Evolutionary conservation across 2,329 filamentous ascomycete genomes (phyloP).

Genomic region (Chaetomium globosum): DNA sequence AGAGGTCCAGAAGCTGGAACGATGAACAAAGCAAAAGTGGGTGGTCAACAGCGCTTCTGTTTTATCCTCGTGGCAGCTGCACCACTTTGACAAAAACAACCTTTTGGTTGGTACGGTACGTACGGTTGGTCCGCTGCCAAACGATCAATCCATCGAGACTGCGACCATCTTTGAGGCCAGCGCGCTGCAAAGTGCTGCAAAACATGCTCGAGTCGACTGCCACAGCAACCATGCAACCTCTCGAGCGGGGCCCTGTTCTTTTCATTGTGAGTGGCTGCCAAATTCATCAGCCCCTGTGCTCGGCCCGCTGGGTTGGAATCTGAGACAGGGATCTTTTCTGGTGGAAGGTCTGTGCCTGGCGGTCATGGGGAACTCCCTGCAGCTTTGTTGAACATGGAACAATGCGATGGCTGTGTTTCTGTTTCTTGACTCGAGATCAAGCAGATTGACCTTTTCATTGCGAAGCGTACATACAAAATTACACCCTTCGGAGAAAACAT

Average conservation of each 20-base stretch:
- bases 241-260: neutral
- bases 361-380: conserved; percentile 11
- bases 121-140: neutral
- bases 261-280: conserved; percentile 11
- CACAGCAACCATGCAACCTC: conserved; percentile 24
- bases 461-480: neutral
- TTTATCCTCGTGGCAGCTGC: neutral
- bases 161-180: conserved; percentile 6
- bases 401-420: neutral
- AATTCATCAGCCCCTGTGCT: conserved; percentile 10
- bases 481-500: neutral
- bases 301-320: conserved; percentile 1
- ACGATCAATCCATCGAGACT: neutral
- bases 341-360: conserved; percentile 16
- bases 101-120: neutral
- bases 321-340: conserved; percentile 16
- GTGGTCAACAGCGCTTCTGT: neutral
- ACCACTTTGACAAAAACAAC: neutral
- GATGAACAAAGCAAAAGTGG: neutral
- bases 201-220: conserved; percentile 18
- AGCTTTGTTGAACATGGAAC: neutral
- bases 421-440: neutral
- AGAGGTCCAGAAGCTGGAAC: neutral
- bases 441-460: neutral
- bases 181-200: neutral